phyloP scores from a whole-genome alignment of 257 asterid genomes.

The Solanum ossicruentum region DNA sequence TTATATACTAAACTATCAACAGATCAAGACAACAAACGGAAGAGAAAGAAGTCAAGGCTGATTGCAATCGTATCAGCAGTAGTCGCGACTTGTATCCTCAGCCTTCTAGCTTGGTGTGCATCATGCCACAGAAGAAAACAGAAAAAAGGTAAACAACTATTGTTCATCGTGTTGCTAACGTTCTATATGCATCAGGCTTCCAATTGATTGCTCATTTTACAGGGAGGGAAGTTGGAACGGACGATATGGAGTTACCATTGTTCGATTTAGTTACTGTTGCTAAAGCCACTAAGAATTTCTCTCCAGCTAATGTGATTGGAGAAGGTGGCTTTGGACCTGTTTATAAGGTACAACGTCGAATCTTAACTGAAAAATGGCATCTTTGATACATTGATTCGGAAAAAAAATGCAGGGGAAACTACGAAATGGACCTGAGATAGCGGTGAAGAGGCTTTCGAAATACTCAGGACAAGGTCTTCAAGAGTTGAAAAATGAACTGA shows the following conservation, averaged over 20 bases:
- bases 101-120: not conserved
- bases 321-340: slow-evolving; percentile 43
- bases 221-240: not conserved
- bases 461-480: slow-evolving; percentile 27
- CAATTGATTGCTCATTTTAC: not conserved
- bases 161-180: not conserved
- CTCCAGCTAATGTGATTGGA: slow-evolving; percentile 18
- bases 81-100: not conserved
- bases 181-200: not conserved
- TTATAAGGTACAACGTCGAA: slow-evolving; percentile 18
- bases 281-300: slow-evolving; percentile 26
- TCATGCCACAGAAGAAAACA: not conserved
- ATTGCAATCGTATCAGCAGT: not conserved
- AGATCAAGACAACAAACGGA: not conserved
- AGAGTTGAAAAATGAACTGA: slow-evolving; percentile 7
- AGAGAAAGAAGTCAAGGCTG: not conserved
- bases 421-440: slow-evolving; percentile 15
- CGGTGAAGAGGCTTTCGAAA: slow-evolving; percentile 31
- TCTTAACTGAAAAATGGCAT: not conserved
- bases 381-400: not conserved
- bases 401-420: slow-evolving; percentile 17
- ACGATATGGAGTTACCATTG: slow-evolving; percentile 19
- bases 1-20: not conserved
- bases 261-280: slow-evolving; percentile 8
- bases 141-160: not conserved